These are phyloP conservation scores for Candida buenavistaensis DNA, from an alignment of 1,139 yeast genomes.

Conservation along the genomic window DNA sequence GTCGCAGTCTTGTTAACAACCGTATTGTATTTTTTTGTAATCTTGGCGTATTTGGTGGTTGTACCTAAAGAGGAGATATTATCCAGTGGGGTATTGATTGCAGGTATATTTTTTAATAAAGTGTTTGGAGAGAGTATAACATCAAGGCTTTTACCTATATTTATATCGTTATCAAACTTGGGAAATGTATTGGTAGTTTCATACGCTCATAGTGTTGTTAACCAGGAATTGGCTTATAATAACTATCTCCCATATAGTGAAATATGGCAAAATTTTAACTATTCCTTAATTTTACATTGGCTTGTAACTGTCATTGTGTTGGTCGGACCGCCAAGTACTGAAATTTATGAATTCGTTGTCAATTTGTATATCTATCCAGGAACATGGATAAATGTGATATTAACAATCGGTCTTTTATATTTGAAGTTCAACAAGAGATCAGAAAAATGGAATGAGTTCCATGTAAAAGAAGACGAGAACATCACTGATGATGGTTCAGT, in stretches of 20 bases:
- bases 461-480: conserved; percentile 10
- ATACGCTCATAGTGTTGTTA: conserved; percentile 75
- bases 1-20: conserved; percentile 61
- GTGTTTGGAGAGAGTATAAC: conserved; percentile 72
- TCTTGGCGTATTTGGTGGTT: conserved; percentile 72
- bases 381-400: conserved; percentile 48
- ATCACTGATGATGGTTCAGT: conserved; percentile 9
- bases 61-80: conserved; percentile 64
- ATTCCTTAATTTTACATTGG: conserved; percentile 47
- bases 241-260: conserved; percentile 69
- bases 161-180: conserved; percentile 71
- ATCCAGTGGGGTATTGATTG: conserved; percentile 67
- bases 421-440: conserved; percentile 29
- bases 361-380: conserved; percentile 53
- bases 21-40: conserved; percentile 64
- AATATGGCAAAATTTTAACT: conserved; percentile 54
- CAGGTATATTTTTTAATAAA: conserved; percentile 71
- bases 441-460: conserved; percentile 36
- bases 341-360: conserved; percentile 49
- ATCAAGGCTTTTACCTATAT: conserved; percentile 60
- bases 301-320: conserved; percentile 44
- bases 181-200: conserved; percentile 81
- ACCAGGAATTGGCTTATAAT: conserved; percentile 73
- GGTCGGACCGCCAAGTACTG: conserved; percentile 48
- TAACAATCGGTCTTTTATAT: conserved; percentile 43